phyloP scores from a whole-genome alignment of 139 green algal genomes.

The Tetradesmus obliquus region DNA sequence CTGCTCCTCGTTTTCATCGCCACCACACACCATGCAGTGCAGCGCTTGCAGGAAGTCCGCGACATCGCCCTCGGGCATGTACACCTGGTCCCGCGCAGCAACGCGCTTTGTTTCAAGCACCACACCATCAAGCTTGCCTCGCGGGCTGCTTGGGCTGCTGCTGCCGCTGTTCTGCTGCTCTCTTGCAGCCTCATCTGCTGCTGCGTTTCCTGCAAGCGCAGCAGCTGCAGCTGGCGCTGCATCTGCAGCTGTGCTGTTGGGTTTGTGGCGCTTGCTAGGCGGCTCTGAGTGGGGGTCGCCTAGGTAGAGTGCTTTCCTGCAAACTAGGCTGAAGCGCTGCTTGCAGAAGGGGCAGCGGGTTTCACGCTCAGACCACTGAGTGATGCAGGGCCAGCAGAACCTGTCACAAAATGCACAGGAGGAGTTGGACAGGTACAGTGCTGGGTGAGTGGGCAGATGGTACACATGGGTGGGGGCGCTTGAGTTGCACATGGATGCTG shows the following conservation, averaged over 20 bases:
- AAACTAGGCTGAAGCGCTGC: constrained; percentile 69
- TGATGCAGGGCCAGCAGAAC: constrained; percentile 81
- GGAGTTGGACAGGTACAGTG: neutral
- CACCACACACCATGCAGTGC: constrained; percentile 58
- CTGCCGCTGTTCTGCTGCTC: neutral
- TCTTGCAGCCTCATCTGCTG: neutral
- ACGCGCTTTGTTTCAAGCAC: constrained; percentile 55
- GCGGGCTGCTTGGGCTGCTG: neutral
- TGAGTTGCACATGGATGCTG: too few relatives aligned
- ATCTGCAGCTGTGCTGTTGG: neutral
- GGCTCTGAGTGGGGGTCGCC: neutral
- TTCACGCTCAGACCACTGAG: constrained; percentile 72
- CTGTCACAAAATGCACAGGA: constrained; percentile 33
- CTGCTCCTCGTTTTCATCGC: constrained; percentile 65
- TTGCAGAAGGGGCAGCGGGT: constrained; percentile 80
- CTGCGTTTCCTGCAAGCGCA: neutral
- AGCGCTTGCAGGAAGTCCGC: constrained; percentile 43
- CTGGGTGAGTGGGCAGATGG: too few relatives aligned
- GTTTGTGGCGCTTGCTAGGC: neutral
- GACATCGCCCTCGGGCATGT: constrained; percentile 44
- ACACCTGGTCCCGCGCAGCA: constrained; percentile 40
- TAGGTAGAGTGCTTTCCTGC: constrained; percentile 57
- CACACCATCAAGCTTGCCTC: constrained; percentile 25
- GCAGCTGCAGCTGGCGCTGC: neutral
- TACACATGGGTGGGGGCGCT: too few relatives aligned